These are phyloP conservation scores for Pseudopyrenochaeta lycopersici DNA, from an alignment of 2,329 filamentous ascomycete genomes.

Conservation along the genomic window DNA sequence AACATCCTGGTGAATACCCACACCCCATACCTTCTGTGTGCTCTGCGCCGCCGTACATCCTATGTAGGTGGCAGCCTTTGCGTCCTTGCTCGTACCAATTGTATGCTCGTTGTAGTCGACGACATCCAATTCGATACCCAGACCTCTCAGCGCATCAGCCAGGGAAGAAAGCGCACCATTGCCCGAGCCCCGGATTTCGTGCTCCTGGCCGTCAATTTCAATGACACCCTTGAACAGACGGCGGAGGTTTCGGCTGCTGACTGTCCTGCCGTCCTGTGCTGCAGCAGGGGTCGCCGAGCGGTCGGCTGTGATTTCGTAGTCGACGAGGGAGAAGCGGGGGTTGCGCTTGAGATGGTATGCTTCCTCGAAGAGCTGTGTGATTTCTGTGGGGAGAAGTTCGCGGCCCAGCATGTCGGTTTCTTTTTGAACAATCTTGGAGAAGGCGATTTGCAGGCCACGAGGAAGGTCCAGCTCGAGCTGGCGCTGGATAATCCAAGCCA, in stretches of 20 bases:
- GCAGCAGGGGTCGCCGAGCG: slow-evolving; percentile 79
- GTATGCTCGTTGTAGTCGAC: slow-evolving; percentile 97
- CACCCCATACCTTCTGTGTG: slow-evolving; percentile 82
- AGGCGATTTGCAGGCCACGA: slow-evolving; percentile 89
- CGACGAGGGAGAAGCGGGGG: slow-evolving; percentile 84
- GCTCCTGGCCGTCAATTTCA: slow-evolving; percentile 81
- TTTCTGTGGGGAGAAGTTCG: slow-evolving; percentile 85
- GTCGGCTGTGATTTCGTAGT: slow-evolving; percentile 91
- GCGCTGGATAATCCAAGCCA: slow-evolving; percentile 91
- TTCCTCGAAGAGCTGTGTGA: slow-evolving; percentile 85
- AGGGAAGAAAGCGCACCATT: slow-evolving; percentile 92
- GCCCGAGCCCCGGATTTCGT: slow-evolving; percentile 79
- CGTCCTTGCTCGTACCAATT: slow-evolving; percentile 80
- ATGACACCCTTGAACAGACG: slow-evolving; percentile 87
- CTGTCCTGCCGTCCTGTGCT: slow-evolving; percentile 72
- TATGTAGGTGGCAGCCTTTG: slow-evolving; percentile 95
- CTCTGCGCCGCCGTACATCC: slow-evolving; percentile 78
- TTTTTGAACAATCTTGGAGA: slow-evolving; percentile 85
- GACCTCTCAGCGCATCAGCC: slow-evolving; percentile 77
- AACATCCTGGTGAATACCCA: slow-evolving; percentile 91
- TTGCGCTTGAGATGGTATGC: slow-evolving; percentile 87
- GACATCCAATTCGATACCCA: slow-evolving; percentile 90
- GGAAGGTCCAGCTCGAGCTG: slow-evolving; percentile 91
- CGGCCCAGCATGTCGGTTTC: slow-evolving; percentile 81
- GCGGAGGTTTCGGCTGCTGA: slow-evolving; percentile 79